phyloP scores from a whole-genome alignment of 2,329 filamentous ascomycete genomes.

The Cladosporium sp. region DNA sequence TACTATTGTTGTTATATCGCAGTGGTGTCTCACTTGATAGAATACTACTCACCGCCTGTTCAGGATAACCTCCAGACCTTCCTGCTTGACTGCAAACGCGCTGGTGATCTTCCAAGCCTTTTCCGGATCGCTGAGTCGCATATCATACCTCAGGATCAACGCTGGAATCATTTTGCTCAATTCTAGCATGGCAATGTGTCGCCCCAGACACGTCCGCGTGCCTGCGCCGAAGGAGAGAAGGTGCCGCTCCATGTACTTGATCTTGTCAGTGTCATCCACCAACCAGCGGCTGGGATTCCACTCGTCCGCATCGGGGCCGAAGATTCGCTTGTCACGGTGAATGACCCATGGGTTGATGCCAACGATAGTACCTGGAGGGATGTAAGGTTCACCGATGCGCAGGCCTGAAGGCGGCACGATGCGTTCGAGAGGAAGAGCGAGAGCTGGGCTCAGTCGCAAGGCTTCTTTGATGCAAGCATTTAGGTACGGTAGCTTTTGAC shows the following conservation, averaged over 20 bases:
- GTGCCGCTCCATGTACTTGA: constrained; percentile 21
- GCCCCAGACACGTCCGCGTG: constrained; percentile 23
- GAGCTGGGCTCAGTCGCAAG: constrained; percentile 18
- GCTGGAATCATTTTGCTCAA: constrained; percentile 25
- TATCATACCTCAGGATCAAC: constrained; percentile 21
- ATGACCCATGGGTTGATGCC: constrained; percentile 42
- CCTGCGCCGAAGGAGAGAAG: constrained; percentile 24
- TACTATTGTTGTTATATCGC: neutral
- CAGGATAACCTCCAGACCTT: neutral
- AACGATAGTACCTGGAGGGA: constrained; percentile 38
- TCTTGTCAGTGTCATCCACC: neutral
- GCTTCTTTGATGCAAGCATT: constrained; percentile 42
- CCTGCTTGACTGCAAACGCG: constrained; percentile 3
- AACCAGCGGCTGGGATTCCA: constrained; percentile 28
- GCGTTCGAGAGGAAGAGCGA: constrained; percentile 17
- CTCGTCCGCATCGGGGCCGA: constrained; percentile 39
- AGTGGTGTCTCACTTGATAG: too few species aligned
- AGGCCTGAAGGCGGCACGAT: constrained; percentile 11
- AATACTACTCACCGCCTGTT: neutral
- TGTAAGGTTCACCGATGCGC: constrained; percentile 26
- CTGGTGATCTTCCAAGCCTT: constrained; percentile 16
- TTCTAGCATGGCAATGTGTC: constrained; percentile 25
- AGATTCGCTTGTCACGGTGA: constrained; percentile 41
- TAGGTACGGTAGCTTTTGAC: constrained; percentile 33
- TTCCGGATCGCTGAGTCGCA: constrained; percentile 19